phyloP scores from a whole-genome alignment of 306 rosid species.

The Rosa lucieae region DNA sequence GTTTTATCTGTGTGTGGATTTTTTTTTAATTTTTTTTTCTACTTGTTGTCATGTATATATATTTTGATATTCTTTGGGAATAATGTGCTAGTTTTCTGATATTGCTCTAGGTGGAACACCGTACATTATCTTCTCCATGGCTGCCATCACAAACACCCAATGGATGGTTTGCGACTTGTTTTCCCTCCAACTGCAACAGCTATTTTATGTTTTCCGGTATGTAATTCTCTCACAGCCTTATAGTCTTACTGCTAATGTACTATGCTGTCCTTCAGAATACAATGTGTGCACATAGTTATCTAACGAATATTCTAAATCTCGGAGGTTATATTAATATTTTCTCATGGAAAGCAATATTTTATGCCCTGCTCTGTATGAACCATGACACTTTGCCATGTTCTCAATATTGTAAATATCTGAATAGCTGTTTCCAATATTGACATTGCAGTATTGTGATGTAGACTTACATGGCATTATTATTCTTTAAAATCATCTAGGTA shows the following conservation, averaged over 20 bases:
- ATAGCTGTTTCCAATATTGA: background rate
- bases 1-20: no score
- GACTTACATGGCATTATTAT: background rate
- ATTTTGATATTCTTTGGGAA: background rate
- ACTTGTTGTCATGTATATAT: background rate
- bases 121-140: constrained; percentile 91
- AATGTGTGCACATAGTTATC: background rate
- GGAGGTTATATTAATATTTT: background rate
- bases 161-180: constrained; percentile 96
- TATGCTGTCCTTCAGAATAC: background rate
- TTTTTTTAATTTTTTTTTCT: background rate
- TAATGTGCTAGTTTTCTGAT: constrained; percentile 10
- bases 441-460: background rate
- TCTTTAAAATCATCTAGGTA: background rate
- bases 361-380: background rate
- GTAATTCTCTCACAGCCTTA: constrained; percentile 14
- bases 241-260: background rate
- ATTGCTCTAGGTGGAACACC: constrained; percentile 77
- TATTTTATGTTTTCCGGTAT: constrained; percentile 67
- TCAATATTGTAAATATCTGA: background rate
- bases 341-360: background rate
- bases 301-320: background rate
- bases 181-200: constrained; percentile 95
- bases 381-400: background rate
- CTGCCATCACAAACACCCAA: constrained; percentile 98